phyloP scores from a whole-genome alignment of 2,329 filamentous ascomycete genomes.

The Pyrenophora seminiperda region DNA sequence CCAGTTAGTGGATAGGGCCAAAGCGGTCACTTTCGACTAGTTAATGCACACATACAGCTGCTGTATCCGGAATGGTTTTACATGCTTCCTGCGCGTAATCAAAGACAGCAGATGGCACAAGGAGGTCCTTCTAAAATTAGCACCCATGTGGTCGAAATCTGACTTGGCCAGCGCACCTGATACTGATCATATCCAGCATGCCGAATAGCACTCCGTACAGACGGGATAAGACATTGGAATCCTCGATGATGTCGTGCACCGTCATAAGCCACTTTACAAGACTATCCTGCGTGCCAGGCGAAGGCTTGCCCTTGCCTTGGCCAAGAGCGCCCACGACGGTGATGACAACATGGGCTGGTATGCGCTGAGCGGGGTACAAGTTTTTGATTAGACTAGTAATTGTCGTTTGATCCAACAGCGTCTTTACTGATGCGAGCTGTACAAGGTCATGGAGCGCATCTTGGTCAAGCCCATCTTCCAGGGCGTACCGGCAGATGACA shows the following conservation, averaged over 20 bases:
- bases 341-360: constrained; percentile 66
- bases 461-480: constrained; percentile 69
- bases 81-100: constrained; percentile 80
- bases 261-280: constrained; percentile 80
- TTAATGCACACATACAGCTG: constrained; percentile 54
- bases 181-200: constrained; percentile 77
- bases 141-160: constrained; percentile 7
- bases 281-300: constrained; percentile 70
- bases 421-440: constrained; percentile 68
- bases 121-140: constrained; percentile 46
- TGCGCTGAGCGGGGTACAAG: constrained; percentile 71
- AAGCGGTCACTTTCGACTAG: background rate
- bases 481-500: constrained; percentile 65
- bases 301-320: constrained; percentile 75
- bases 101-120: constrained; percentile 79
- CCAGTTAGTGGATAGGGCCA: constrained; percentile 27
- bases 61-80: constrained; percentile 83
- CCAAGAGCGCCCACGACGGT: constrained; percentile 75
- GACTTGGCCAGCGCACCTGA: constrained; percentile 58
- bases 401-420: constrained; percentile 76
- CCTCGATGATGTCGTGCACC: constrained; percentile 72
- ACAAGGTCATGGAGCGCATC: constrained; percentile 67
- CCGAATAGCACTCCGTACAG: constrained; percentile 80
- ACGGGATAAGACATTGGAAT: constrained; percentile 66
- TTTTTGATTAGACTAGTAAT: constrained; percentile 71